These are phyloP conservation scores for Lenwebbia sp. DNA, from an alignment of 345 rosid genomes.

Conservation along the genomic window DNA sequence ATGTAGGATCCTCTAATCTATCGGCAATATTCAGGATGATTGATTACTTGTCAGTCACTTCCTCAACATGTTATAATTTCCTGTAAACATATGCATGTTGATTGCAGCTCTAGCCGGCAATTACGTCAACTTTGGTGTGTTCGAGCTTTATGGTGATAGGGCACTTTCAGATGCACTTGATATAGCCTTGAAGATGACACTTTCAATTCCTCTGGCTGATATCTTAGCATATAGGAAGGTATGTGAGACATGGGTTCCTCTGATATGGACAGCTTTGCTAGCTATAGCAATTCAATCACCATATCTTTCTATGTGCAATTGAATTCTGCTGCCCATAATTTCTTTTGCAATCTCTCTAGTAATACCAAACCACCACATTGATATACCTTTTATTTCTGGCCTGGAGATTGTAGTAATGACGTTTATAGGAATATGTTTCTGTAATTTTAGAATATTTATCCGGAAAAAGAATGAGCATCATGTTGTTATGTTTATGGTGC, in stretches of 20 bases:
- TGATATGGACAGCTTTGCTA: not conserved
- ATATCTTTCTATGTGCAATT: not conserved
- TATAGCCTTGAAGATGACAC: slow-evolving; percentile 74
- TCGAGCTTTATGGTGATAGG: slow-evolving; percentile 95
- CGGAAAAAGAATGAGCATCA: not conserved
- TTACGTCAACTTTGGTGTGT: slow-evolving; percentile 93
- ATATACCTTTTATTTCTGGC: not conserved
- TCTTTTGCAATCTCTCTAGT: not conserved
- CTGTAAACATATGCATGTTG: not conserved
- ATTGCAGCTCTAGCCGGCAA: slow-evolving; percentile 88
- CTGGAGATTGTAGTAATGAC: not conserved
- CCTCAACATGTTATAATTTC: not conserved
- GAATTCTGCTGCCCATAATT: not conserved
- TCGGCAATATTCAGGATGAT: not conserved
- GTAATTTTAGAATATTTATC: not conserved
- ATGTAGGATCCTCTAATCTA: not conserved
- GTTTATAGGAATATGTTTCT: not conserved
- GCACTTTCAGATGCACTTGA: slow-evolving; percentile 97
- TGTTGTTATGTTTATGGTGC: not conserved
- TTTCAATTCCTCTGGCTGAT: slow-evolving; percentile 92
- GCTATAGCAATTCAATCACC: not conserved
- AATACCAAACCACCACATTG: not conserved
- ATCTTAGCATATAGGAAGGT: slow-evolving; percentile 91
- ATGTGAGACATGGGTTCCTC: slow-evolving; percentile 1
- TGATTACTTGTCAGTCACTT: not conserved